Evolutionary conservation across 192 early-diverging fungal species (phyloP).

Genomic region (Coemansia furcata): DNA sequence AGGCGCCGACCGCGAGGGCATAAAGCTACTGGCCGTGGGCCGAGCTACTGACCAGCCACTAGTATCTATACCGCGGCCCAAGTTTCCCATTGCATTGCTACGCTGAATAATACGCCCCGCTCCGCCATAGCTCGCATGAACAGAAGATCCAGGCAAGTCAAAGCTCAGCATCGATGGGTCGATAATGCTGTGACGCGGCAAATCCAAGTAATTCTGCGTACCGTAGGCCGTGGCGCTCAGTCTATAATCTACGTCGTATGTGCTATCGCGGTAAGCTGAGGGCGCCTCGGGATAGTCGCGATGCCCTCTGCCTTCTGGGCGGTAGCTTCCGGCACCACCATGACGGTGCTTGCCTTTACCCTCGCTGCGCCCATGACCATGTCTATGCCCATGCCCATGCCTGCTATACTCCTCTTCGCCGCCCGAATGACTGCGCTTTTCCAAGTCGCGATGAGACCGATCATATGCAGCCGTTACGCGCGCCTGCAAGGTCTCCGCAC

Average conservation of each 20-base stretch:
- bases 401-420: background rate
- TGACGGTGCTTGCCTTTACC: background rate
- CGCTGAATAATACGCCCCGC: background rate
- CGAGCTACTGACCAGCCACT: slow-evolving; percentile 41
- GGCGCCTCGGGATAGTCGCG: slow-evolving; percentile 17
- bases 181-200: slow-evolving; percentile 53
- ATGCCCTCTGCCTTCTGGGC: slow-evolving; percentile 4
- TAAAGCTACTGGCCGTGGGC: slow-evolving; percentile 21
- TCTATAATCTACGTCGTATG: slow-evolving; percentile 22
- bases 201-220: slow-evolving; percentile 35
- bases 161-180: slow-evolving; percentile 51
- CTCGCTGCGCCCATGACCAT: background rate
- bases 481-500: background rate
- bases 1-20: slow-evolving; percentile 11
- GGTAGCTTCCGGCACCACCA: background rate
- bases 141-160: slow-evolving; percentile 24
- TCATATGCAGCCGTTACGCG: slow-evolving; percentile 6
- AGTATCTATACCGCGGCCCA: background rate
- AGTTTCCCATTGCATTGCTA: background rate
- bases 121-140: slow-evolving; percentile 16
- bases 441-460: slow-evolving; percentile 8
- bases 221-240: slow-evolving; percentile 16
- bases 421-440: slow-evolving; percentile 3
- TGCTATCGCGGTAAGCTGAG: slow-evolving; percentile 8
- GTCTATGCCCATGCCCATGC: background rate